phyloP scores from a whole-genome alignment of 345 rosid species.

The Hypericum androsaemum region DNA sequence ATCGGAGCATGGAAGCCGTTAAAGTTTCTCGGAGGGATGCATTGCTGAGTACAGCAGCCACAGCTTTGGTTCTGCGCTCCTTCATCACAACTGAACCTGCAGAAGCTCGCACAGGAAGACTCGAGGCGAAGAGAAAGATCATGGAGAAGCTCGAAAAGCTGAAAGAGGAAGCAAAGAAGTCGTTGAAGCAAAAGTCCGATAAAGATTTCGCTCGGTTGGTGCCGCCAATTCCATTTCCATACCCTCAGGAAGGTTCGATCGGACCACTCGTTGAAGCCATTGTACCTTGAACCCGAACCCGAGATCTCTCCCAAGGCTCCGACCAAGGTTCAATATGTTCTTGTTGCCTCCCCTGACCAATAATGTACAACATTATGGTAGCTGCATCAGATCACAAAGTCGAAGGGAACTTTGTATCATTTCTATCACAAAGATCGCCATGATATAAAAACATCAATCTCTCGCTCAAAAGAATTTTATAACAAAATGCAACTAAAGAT shows the following conservation, averaged over 20 bases:
- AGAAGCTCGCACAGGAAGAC: slow-evolving; percentile 39
- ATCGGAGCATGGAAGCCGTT: background rate
- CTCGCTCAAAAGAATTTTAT: no score
- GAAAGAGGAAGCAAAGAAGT: slow-evolving; percentile 21
- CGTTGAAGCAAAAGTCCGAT: slow-evolving; percentile 17
- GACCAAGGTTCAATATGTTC: no score
- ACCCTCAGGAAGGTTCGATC: slow-evolving; percentile 15
- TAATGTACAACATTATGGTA: no score
- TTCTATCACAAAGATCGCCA: no score
- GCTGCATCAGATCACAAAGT: no score
- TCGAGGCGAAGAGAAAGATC: slow-evolving; percentile 27
- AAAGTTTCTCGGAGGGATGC: slow-evolving; percentile 31
- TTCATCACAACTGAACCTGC: slow-evolving; percentile 27
- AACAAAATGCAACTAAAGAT: no score
- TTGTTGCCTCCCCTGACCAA: no score
- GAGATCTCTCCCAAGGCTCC: no score
- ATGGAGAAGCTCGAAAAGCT: slow-evolving; percentile 37
- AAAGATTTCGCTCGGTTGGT: slow-evolving; percentile 7
- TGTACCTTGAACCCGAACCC: background rate
- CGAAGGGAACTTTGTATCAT: no score
- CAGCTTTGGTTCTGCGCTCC: slow-evolving; percentile 22
- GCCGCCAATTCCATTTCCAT: slow-evolving; percentile 16
- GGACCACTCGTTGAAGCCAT: slow-evolving; percentile 26
- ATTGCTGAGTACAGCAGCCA: slow-evolving; percentile 16
- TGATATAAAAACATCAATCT: no score